These are phyloP conservation scores for Globisporangium perplexum DNA, from an alignment of 352 stramenopile genomes.

Conservation along the genomic window DNA sequence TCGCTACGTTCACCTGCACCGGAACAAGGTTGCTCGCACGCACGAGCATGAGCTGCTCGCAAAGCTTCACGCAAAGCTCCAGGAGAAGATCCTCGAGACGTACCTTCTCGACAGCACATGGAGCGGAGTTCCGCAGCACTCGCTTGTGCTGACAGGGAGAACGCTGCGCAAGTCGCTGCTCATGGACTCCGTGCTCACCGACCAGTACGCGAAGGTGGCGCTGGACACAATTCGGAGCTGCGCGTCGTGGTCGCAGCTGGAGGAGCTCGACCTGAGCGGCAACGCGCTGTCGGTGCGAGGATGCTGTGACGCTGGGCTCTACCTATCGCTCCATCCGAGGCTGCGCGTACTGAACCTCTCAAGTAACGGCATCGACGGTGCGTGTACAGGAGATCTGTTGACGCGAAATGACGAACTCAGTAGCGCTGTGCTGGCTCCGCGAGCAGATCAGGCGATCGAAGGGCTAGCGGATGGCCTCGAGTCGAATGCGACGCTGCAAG, in stretches of 20 bases:
- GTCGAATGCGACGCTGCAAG: constrained; percentile 29
- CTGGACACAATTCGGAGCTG: constrained; percentile 18
- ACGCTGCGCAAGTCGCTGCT: constrained; percentile 18
- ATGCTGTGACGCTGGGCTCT: constrained; percentile 31
- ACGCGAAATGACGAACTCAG: not conserved
- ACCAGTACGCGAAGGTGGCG: constrained; percentile 23
- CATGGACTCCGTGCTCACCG: constrained; percentile 26
- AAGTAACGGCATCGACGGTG: constrained; percentile 46
- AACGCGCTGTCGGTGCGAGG: constrained; percentile 41
- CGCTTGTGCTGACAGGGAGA: constrained; percentile 19
- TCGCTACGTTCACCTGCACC: constrained; percentile 28
- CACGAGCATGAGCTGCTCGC: constrained; percentile 4
- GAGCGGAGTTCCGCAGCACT: not conserved
- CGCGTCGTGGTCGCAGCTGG: constrained; percentile 17
- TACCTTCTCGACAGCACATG: constrained; percentile 9
- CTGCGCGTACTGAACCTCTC: constrained; percentile 45
- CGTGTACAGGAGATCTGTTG: not conserved
- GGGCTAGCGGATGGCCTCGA: constrained; percentile 42
- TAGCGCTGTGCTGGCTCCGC: too few species aligned
- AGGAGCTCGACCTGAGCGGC: constrained; percentile 46
- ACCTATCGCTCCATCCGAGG: constrained; percentile 30
- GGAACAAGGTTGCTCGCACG: constrained; percentile 14
- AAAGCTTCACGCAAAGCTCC: constrained; percentile 24
- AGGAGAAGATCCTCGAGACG: constrained; percentile 40
- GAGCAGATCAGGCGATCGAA: constrained; percentile 28